These are phyloP conservation scores for Podaxis rugospora DNA, from an alignment of 768 basidiomycete genomes.

Conservation along the genomic window DNA sequence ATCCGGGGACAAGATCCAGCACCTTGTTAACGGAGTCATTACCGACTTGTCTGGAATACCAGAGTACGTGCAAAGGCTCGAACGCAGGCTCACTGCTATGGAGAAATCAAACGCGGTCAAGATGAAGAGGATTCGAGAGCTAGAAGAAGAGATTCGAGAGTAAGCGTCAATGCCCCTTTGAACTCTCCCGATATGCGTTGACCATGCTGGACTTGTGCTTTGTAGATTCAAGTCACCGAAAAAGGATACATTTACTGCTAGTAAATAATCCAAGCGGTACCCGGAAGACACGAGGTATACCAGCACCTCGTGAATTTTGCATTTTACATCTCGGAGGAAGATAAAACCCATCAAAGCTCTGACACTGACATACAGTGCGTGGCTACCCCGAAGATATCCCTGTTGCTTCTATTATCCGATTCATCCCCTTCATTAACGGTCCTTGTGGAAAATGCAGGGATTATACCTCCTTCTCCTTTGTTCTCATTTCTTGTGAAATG, in stretches of 20 bases:
- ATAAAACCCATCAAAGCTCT: too few species aligned
- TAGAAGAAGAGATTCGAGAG: constrained; percentile 25
- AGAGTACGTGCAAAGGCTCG: constrained; percentile 31
- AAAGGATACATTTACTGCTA: too few species aligned
- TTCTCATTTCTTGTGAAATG: neutral
- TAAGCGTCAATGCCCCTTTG: constrained; percentile 5
- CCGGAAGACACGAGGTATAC: too few species aligned
- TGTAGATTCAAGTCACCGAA: neutral
- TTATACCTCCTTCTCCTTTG: too few species aligned
- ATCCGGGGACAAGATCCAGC: neutral
- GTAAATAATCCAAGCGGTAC: too few species aligned
- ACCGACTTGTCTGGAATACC: neutral
- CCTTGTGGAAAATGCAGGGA: too few species aligned
- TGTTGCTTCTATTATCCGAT: too few species aligned
- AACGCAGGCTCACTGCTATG: constrained; percentile 32
- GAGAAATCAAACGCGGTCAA: constrained; percentile 31
- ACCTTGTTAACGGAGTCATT: neutral
- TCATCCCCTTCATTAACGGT: too few species aligned
- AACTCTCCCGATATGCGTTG: neutral
- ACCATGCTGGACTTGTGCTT: neutral
- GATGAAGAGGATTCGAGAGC: constrained; percentile 23
- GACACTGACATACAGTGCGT: too few species aligned
- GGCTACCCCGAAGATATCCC: too few species aligned
- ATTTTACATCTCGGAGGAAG: too few species aligned
- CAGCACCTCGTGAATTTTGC: too few species aligned